phyloP scores from a whole-genome alignment of 345 rosid genomes.

The Anacardium occidentale region DNA sequence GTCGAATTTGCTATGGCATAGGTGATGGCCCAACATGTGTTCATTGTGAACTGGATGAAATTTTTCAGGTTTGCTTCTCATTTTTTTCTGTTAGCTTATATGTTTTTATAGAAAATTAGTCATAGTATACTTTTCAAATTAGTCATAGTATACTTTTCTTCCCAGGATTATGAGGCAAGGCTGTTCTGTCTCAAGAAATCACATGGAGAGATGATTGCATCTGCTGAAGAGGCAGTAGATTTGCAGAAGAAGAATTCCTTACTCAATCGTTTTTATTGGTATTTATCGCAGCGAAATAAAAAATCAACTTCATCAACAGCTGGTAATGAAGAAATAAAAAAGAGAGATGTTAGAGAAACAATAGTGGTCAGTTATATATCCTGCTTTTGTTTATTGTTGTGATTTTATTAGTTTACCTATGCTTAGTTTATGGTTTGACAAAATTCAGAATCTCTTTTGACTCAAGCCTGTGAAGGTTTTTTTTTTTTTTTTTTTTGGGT shows the following conservation, averaged over 20 bases:
- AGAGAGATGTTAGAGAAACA: slow-evolving; percentile 62
- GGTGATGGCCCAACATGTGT: slow-evolving; percentile 80
- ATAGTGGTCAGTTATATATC: slow-evolving; percentile 63
- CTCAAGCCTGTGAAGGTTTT: background rate
- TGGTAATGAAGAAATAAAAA: slow-evolving; percentile 45
- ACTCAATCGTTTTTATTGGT: slow-evolving; percentile 73
- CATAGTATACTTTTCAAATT: no score
- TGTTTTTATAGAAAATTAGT: slow-evolving; percentile 10
- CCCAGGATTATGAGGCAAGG: slow-evolving; percentile 85
- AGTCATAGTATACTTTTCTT: slow-evolving; percentile 23
- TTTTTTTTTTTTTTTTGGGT: slow-evolving; percentile 17
- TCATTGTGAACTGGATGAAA: slow-evolving; percentile 82
- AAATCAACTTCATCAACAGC: slow-evolving; percentile 34
- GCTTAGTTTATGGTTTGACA: slow-evolving; percentile 1
- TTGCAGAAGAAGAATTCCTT: slow-evolving; percentile 75
- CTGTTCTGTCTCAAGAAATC: slow-evolving; percentile 73
- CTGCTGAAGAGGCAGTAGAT: slow-evolving; percentile 81
- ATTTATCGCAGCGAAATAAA: slow-evolving; percentile 53
- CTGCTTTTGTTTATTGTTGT: background rate
- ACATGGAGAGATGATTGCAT: slow-evolving; percentile 60
- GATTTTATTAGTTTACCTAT: background rate
- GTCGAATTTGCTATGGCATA: slow-evolving; percentile 60
- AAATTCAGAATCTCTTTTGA: background rate
- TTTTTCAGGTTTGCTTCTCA: slow-evolving; percentile 61
- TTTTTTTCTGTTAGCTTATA: slow-evolving; percentile 14